Conservation (phyloP, 495 filamentous ascomycete species). For the Astrothelium macrocarpum region DNA sequence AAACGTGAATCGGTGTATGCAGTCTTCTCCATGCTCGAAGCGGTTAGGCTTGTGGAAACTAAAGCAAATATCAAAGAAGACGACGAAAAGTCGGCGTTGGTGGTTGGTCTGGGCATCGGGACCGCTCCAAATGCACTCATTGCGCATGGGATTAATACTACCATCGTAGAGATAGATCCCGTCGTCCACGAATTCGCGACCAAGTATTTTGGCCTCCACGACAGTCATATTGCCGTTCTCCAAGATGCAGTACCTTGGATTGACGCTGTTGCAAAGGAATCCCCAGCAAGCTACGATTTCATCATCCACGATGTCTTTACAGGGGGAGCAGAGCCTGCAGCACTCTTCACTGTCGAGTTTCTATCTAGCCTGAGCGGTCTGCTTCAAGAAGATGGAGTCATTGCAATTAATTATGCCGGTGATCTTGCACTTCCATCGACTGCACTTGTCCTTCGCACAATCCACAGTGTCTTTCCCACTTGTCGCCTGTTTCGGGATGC, state of each 20-base stretch:
- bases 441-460: conserved; percentile 58
- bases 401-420: conserved; percentile 97
- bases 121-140: conserved; percentile 82
- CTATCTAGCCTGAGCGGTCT: conserved; percentile 55
- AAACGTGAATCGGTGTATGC: conserved; percentile 82
- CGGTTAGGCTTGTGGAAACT: conserved; percentile 62
- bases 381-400: conserved; percentile 67
- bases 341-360: conserved; percentile 82
- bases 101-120: conserved; percentile 90
- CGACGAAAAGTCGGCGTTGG: conserved; percentile 63
- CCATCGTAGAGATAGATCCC: conserved; percentile 89
- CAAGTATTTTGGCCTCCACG: conserved; percentile 47
- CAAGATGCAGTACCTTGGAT: conserved; percentile 75
- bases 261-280: conserved; percentile 36
- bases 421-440: conserved; percentile 61
- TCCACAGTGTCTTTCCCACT: conserved; percentile 53
- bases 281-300: conserved; percentile 59
- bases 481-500: conserved; percentile 81
- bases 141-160: conserved; percentile 79
- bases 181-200: conserved; percentile 71
- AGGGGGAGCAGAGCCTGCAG: conserved; percentile 75
- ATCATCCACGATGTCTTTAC: conserved; percentile 99
- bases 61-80: conserved; percentile 37
- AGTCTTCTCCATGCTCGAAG: conserved; percentile 86
- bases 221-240: conserved; percentile 70